Conservation (phyloP, 169 alveolate species). For the Ichthyophthirius multifiliis region DNA sequence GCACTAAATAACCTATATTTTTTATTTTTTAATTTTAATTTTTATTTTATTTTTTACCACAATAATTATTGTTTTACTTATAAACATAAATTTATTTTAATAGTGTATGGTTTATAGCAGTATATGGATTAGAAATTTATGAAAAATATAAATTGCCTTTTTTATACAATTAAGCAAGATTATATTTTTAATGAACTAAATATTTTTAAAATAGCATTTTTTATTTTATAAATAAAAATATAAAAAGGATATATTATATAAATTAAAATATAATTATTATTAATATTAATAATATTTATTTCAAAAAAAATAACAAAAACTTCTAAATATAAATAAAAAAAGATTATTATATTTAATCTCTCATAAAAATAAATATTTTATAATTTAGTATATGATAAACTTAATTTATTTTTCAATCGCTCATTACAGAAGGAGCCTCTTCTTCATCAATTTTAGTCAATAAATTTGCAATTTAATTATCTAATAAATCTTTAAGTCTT, state of each 20-base stretch:
- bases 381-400: no score
- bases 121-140: neutral
- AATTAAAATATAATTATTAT: no score
- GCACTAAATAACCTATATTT: constrained; percentile 15
- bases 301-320: no score
- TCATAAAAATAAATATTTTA: neutral
- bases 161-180: no score
- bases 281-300: no score
- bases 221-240: no score
- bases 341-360: neutral
- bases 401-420: neutral
- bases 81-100: neutral
- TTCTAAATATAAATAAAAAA: neutral
- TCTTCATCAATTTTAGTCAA: constrained; percentile 72
- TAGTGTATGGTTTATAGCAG: constrained; percentile 7
- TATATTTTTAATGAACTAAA: no score
- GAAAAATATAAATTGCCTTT: no score
- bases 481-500: constrained; percentile 61
- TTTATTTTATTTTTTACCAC: neutral
- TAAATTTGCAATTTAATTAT: constrained; percentile 57
- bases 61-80: neutral
- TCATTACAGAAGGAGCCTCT: constrained; percentile 26
- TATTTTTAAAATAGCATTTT: no score
- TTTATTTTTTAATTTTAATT: neutral
- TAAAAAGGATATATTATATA: no score